phyloP scores from a whole-genome alignment of 208 protist genomes.

The Leishmania major region DNA sequence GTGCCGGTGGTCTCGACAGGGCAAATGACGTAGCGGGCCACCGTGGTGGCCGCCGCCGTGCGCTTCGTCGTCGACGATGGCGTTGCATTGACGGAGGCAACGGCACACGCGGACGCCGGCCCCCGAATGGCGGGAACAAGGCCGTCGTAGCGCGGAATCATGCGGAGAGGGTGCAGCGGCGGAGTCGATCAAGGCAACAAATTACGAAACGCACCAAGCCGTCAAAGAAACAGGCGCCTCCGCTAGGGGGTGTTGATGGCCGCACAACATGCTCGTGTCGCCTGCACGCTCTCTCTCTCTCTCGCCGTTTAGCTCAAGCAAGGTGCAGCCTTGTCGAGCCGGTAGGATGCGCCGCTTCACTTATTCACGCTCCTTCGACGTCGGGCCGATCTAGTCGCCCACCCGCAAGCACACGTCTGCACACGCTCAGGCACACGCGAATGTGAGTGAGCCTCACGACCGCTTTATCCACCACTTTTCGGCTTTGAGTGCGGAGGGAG shows the following conservation, averaged over 20 bases:
- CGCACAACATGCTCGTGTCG: not conserved
- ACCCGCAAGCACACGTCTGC: not conserved
- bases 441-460: not conserved
- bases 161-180: not conserved
- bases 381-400: not conserved
- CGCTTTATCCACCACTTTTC: not conserved
- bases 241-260: not conserved
- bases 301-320: not conserved
- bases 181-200: not conserved
- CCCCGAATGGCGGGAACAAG: constrained; percentile 34
- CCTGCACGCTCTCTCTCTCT: not conserved
- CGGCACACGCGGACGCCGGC: not conserved
- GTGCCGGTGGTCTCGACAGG: not conserved
- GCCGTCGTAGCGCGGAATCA: constrained; percentile 39
- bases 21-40: constrained; percentile 15
- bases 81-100: not conserved
- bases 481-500: not conserved
- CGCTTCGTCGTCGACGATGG: not conserved
- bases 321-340: not conserved
- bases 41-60: not conserved
- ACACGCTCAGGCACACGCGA: not conserved
- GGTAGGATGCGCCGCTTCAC: not conserved
- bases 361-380: not conserved
- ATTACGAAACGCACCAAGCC: not conserved
- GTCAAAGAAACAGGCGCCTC: not conserved